Evolutionary conservation across 371 early-diverging fungal species (phyloP).

Genomic region (Basidiobolus meristosporus): DNA sequence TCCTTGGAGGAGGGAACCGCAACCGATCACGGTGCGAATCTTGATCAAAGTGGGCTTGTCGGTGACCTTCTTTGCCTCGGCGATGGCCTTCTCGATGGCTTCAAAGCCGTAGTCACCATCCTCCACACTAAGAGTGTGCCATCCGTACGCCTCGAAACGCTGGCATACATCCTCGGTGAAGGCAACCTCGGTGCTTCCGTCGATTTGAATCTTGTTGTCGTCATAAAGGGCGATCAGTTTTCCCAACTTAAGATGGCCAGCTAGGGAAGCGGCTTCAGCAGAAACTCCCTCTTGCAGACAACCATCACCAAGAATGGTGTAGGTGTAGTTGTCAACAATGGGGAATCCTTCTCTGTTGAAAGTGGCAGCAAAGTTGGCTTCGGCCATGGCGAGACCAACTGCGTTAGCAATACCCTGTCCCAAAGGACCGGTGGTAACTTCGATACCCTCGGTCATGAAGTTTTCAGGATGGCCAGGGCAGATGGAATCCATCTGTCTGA

Average conservation of each 20-base stretch:
- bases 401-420: slow-evolving; percentile 96
- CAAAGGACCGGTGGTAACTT: slow-evolving; percentile 97
- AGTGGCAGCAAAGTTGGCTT: slow-evolving; percentile 69
- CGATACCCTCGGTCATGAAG: slow-evolving; percentile 73
- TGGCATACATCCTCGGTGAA: slow-evolving; percentile 87
- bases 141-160: slow-evolving; percentile 92
- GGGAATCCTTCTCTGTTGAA: slow-evolving; percentile 77
- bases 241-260: slow-evolving; percentile 90
- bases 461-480: slow-evolving; percentile 94
- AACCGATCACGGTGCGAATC: slow-evolving; percentile 70
- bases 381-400: slow-evolving; percentile 93
- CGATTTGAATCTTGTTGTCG: slow-evolving; percentile 92
- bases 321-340: slow-evolving; percentile 74
- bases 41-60: slow-evolving; percentile 82
- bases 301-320: slow-evolving; percentile 91
- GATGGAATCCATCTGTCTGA: slow-evolving; percentile 76
- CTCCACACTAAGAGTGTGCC: slow-evolving; percentile 64
- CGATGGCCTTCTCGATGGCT: slow-evolving; percentile 52
- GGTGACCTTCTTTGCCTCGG: slow-evolving; percentile 58
- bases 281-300: slow-evolving; percentile 98
- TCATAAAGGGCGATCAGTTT: slow-evolving; percentile 96
- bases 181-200: slow-evolving; percentile 74
- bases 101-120: slow-evolving; percentile 74
- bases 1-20: slow-evolving; percentile 64
- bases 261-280: slow-evolving; percentile 90